Conservation (phyloP, 1,284 basidiomycete genomes). For the Chiua sp. region DNA sequence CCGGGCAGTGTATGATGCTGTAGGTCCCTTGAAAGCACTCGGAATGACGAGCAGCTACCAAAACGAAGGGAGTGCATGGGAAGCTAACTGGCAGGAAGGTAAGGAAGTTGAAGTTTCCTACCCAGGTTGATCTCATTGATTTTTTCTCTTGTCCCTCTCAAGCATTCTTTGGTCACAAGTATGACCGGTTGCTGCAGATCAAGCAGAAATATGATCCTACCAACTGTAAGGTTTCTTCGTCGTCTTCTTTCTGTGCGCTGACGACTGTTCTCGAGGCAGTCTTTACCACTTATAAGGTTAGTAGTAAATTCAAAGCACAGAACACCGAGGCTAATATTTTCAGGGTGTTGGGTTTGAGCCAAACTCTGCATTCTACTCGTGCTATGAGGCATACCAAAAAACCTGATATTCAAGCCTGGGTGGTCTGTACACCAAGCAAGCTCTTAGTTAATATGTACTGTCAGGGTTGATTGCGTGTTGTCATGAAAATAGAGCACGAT, state of each 20-base stretch:
- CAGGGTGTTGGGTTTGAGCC: too few species aligned
- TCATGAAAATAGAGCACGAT: background rate
- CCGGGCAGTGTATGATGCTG: slow-evolving; percentile 3
- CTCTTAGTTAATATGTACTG: background rate
- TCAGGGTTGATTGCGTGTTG: background rate
- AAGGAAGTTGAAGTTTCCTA: too few species aligned
- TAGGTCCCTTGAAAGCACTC: slow-evolving; percentile 4
- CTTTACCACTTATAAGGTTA: slow-evolving; percentile 5
- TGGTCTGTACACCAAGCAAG: background rate
- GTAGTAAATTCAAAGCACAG: background rate
- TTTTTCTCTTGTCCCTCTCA: too few species aligned
- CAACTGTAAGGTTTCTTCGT: slow-evolving; percentile 6
- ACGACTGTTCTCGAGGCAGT: background rate
- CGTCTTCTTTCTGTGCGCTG: too few species aligned
- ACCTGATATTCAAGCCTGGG: background rate
- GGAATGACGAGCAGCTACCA: slow-evolving; percentile 12
- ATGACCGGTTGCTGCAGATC: slow-evolving; percentile 1
- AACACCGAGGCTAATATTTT: too few species aligned
- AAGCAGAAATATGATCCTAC: slow-evolving; percentile 14
- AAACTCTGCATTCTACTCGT: background rate
- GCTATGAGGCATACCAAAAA: too few species aligned
- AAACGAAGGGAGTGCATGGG: slow-evolving; percentile 14
- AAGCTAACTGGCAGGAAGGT: slow-evolving; percentile 14
- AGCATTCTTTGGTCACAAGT: slow-evolving; percentile 23
- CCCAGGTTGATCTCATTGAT: too few species aligned